Conservation (phyloP, 345 rosid species). For the Cochlearia excelsa region DNA sequence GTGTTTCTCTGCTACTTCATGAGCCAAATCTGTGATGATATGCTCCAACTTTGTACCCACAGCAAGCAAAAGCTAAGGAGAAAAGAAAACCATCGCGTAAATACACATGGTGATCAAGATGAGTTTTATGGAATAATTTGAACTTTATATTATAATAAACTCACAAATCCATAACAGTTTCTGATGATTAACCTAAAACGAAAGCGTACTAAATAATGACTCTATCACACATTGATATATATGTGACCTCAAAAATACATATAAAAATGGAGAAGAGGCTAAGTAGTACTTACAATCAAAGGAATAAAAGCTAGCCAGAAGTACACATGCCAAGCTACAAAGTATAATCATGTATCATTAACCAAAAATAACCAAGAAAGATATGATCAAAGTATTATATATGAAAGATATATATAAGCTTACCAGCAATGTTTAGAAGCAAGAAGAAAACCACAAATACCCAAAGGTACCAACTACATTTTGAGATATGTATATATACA, state of each 20-base stretch:
- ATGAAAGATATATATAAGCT: conserved; percentile 20
- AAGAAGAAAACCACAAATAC: conserved; percentile 69
- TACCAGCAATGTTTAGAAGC: conserved; percentile 65
- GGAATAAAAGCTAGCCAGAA: conserved; percentile 79
- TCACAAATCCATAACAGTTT: too few species aligned
- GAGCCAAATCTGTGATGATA: conserved; percentile 61
- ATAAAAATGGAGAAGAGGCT: not conserved
- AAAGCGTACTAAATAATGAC: too few species aligned
- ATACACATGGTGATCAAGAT: not conserved
- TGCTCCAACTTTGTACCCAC: conserved; percentile 80
- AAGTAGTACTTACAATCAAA: conserved; percentile 47
- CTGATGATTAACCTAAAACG: too few species aligned
- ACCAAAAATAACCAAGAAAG: not conserved
- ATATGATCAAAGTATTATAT: not conserved
- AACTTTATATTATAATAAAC: too few species aligned
- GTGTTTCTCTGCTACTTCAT: conserved; percentile 72
- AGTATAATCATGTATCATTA: conserved; percentile 1
- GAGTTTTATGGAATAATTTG: not conserved
- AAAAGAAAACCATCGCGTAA: not conserved
- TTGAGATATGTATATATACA: not conserved
- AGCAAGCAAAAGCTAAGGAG: conserved; percentile 61
- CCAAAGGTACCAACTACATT: conserved; percentile 94
- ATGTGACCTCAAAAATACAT: too few species aligned
- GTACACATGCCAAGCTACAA: conserved; percentile 81
- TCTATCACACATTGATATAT: too few species aligned